Percentiles rank a stretch among this genome's conserved stretches.
These are phyloP conservation scores for Dothistroma septosporum DNA, from an alignment of 2,329 filamentous ascomycete species.

Conservation along the genomic window DNA sequence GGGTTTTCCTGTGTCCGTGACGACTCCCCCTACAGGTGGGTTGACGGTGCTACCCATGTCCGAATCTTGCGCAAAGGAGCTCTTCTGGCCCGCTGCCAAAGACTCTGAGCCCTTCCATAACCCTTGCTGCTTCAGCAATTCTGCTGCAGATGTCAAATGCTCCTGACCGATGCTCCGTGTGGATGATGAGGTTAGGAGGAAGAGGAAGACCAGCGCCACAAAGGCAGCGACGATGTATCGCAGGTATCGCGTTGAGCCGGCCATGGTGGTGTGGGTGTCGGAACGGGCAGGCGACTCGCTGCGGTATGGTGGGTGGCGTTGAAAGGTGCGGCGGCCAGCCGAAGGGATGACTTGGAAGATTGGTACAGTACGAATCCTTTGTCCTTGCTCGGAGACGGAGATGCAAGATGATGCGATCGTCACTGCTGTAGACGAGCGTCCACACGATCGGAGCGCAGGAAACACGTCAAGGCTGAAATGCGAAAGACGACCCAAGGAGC, in stretches of 20 bases:
- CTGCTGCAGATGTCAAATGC: slow-evolving; percentile 32
- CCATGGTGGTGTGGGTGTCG: slow-evolving; percentile 47
- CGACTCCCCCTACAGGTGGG: slow-evolving; percentile 13
- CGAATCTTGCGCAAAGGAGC: slow-evolving; percentile 6
- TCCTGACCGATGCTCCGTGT: slow-evolving; percentile 35
- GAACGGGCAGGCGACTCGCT: slow-evolving; percentile 4
- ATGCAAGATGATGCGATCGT: neutral
- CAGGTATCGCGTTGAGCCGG: slow-evolving; percentile 67
- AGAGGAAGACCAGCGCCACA: slow-evolving; percentile 75
- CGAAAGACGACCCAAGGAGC: neutral
- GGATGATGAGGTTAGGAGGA: slow-evolving; percentile 69
- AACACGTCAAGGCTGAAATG: neutral
- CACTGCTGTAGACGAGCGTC: neutral
- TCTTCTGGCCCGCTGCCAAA: neutral
- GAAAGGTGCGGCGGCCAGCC: neutral
- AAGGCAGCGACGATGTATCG: slow-evolving; percentile 74
- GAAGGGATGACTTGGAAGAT: neutral
- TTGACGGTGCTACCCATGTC: slow-evolving; percentile 14
- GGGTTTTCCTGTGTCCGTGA: slow-evolving; percentile 1
- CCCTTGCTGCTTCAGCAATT: slow-evolving; percentile 35
- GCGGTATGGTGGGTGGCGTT: neutral
- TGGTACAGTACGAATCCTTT: neutral
- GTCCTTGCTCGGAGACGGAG: neutral
- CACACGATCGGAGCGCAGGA: neutral
- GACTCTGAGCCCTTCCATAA: slow-evolving; percentile 26